Percentiles rank a stretch among this genome's conserved stretches.
Conservation (phyloP, 331 rosid species). For the Cydonia oblonga region DNA sequence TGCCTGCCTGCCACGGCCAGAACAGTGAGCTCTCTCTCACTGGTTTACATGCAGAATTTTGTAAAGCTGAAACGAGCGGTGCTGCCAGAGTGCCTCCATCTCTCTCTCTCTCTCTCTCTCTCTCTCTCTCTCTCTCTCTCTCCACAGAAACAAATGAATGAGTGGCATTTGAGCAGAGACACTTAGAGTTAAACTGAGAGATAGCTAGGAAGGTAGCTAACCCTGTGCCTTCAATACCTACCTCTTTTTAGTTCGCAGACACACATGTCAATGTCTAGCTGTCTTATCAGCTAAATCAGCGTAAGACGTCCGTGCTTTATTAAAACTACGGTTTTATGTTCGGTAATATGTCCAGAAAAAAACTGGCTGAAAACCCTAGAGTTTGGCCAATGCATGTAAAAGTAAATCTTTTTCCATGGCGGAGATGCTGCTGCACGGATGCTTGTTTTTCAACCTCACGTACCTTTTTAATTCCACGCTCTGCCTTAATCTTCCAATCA, state of each 20-base stretch:
- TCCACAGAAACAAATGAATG: neutral
- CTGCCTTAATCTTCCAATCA: constrained; percentile 25
- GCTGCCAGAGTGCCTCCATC: neutral
- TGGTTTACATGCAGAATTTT: constrained; percentile 12
- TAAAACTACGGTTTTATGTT: no score
- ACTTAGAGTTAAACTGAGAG: neutral
- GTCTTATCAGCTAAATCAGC: no score
- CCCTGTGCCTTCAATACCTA: neutral
- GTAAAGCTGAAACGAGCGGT: constrained; percentile 4
- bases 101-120: neutral
- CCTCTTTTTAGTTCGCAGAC: neutral
- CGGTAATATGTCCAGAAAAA: no score
- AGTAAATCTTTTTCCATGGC: constrained; percentile 28
- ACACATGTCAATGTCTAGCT: constrained; percentile 15
- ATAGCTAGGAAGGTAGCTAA: neutral
- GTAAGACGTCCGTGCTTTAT: no score
- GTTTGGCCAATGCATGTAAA: constrained; percentile 11
- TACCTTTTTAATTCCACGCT: constrained; percentile 11
- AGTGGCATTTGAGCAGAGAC: neutral
- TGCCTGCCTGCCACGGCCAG: neutral
- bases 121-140: neutral
- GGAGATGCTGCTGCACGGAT: constrained; percentile 26
- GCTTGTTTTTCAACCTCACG: constrained; percentile 8
- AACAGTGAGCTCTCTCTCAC: neutral
- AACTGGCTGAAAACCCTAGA: constrained; percentile 3